Percentiles rank a stretch among this genome's conserved stretches.
phyloP scores from a whole-genome alignment of 2,329 filamentous ascomycete genomes.

The Exserohilum turcica region DNA sequence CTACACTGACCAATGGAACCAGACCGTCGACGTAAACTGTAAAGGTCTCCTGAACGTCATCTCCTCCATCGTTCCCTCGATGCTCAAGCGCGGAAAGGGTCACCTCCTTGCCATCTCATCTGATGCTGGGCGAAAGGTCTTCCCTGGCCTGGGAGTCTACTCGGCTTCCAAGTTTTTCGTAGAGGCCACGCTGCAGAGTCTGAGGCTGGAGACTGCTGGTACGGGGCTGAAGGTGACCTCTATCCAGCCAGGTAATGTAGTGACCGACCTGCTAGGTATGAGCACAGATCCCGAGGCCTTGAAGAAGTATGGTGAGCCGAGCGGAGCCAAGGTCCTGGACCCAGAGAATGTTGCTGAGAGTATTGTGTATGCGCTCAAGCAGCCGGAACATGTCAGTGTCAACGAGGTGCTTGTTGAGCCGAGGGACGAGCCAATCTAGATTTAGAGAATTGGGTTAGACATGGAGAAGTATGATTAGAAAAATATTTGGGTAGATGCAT shows the following conservation, averaged over 20 bases:
- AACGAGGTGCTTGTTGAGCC: constrained; percentile 74
- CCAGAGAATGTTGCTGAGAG: constrained; percentile 73
- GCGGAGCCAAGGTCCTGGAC: constrained; percentile 75
- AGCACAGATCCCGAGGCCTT: constrained; percentile 77
- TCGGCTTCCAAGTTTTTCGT: constrained; percentile 86
- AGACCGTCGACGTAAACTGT: constrained; percentile 84
- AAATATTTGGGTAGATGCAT: neutral
- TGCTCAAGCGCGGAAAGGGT: constrained; percentile 70
- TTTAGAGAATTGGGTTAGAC: neutral
- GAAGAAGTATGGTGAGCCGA: constrained; percentile 77
- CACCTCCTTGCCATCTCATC: constrained; percentile 84
- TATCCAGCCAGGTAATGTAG: constrained; percentile 78
- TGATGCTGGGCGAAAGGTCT: constrained; percentile 80
- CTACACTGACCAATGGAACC: constrained; percentile 76
- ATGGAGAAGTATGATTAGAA: neutral
- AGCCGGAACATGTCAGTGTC: constrained; percentile 76
- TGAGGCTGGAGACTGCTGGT: constrained; percentile 77
- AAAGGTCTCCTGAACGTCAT: constrained; percentile 79
- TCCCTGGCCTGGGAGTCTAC: constrained; percentile 81
- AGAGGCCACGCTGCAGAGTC: constrained; percentile 75
- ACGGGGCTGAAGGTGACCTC: constrained; percentile 73
- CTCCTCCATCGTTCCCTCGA: constrained; percentile 69
- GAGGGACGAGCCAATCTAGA: constrained; percentile 44
- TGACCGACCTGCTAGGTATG: constrained; percentile 74
- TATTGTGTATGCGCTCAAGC: constrained; percentile 75